Evolutionary conservation across 163 green algal species (phyloP).

Genomic region (Prototheca cutis): DNA sequence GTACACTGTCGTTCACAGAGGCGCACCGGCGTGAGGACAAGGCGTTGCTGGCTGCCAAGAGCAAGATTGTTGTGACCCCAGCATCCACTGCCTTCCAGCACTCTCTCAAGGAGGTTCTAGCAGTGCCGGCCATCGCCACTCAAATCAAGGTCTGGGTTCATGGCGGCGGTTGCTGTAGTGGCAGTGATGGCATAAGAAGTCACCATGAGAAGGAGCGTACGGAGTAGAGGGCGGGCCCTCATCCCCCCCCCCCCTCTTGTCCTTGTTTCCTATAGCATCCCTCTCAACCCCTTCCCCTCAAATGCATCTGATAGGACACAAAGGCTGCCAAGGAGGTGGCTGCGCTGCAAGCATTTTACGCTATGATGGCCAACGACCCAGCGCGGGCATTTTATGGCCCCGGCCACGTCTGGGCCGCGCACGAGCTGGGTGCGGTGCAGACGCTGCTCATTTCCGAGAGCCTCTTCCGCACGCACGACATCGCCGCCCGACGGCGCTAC

Average conservation of each 20-base stretch:
- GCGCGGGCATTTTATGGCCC: conserved; percentile 88
- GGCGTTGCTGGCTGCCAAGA: conserved; percentile 64
- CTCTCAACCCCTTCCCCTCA: neutral
- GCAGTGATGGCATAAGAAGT: too few species aligned
- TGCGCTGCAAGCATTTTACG: conserved; percentile 71
- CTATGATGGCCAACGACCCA: conserved; percentile 69
- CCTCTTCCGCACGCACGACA: conserved; percentile 67
- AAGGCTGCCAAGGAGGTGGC: conserved; percentile 70
- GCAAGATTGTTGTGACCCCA: conserved; percentile 61
- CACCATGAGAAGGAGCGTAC: too few species aligned
- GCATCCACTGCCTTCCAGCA: conserved; percentile 85
- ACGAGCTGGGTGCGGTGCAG: conserved; percentile 85
- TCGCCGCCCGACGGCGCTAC: conserved; percentile 55
- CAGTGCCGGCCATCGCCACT: conserved; percentile 44
- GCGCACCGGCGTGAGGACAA: conserved; percentile 24
- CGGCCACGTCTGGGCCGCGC: conserved; percentile 75
- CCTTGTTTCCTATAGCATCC: too few species aligned
- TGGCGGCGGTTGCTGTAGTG: too few species aligned
- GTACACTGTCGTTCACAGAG: too few species aligned
- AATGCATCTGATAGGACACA: conserved; percentile 53
- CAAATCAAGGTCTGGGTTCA: conserved; percentile 69
- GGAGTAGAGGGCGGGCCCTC: too few species aligned
- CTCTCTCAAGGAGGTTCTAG: conserved; percentile 77
- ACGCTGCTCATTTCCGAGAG: conserved; percentile 80
- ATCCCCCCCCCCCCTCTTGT: too few species aligned